phyloP scores from a whole-genome alignment of 208 protist genomes.

The Strigomonas culicis region DNA sequence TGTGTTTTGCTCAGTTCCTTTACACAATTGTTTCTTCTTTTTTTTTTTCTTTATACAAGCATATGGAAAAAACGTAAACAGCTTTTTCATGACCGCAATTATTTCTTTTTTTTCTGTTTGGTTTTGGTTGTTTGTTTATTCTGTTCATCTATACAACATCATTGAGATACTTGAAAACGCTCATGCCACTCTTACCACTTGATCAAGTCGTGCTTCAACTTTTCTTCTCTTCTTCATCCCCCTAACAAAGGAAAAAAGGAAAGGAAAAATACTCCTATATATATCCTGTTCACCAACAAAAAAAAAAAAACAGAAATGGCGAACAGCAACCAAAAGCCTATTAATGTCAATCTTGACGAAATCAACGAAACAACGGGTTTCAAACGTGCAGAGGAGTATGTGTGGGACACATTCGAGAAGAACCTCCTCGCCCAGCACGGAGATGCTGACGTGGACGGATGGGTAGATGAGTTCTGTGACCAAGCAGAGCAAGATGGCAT shows the following conservation, averaged over 20 bases:
- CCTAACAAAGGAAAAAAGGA: constrained; percentile 5
- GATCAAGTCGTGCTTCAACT: neutral
- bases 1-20: no score
- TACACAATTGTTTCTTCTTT: neutral
- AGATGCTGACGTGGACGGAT: constrained; percentile 69
- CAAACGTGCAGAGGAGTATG: constrained; percentile 69
- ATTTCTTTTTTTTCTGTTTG: no score
- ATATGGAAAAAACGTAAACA: neutral
- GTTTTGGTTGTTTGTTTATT: no score
- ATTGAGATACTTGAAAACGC: no score
- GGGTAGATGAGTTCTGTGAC: constrained; percentile 75
- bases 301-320: neutral
- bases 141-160: no score
- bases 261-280: neutral
- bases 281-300: neutral
- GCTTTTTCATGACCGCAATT: neutral
- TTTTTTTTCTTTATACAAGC: neutral
- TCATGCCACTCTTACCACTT: neutral
- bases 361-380: constrained; percentile 81
- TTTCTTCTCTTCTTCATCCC: constrained; percentile 2
- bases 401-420: constrained; percentile 73
- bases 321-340: constrained; percentile 9
- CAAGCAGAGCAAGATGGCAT: constrained; percentile 52
- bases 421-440: constrained; percentile 59
- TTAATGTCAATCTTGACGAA: constrained; percentile 63